Base-by-base conservation (phyloP, 148 eudicot species). In the Rheum nobile region DNA sequence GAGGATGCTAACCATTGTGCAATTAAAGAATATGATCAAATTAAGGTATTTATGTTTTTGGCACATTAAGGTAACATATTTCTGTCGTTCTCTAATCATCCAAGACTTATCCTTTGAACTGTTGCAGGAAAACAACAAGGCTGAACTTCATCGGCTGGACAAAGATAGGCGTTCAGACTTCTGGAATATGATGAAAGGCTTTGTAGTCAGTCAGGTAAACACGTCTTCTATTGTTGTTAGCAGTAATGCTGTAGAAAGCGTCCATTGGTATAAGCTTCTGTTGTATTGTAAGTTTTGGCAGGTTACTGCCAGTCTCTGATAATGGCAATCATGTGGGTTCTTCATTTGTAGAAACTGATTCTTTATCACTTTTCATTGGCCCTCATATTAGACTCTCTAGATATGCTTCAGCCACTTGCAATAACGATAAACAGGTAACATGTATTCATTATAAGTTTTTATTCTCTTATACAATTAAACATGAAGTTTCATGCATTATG, bases 1-100 rank as follows among this genome's bases (percentile, higher is more conserved):
- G 99, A 90, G 83, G 96, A 88, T 82, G 97, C 97, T 50, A 96
- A 88, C 85, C 75, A 38, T 72, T 81, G 86, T 86, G 97, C 99
- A 46, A 77, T 84, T 32, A 86, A 79, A 74, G 99, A 88, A 74
- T 92, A 96, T 74, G 96, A 90, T 79, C 79, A 87, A 75, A 89
- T 96, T 73, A 96, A 96, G 99, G 99, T 93, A 82, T 76, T 74
- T 34, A 22, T 17, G 12, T 73, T 34, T 16, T 43, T 8, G 10
- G 17, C 24, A 17, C 1, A 8, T 2, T 28, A 48, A 16, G 14
- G 4, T 70, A 43, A 41, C 6, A 41, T 41, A 9, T 3, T 41
- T 41, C 6, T 8, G 5, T 41, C 6, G 43, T 8, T 41, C 8
- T 41, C n/a, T 69, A 43, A 38, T 34, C n/a, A 69, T 29, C 4